Percentiles rank a stretch among this genome's conserved stretches.
Evolutionary conservation across 768 basidiomycete genomes (phyloP).

Genomic region (Podaxis sp.): DNA sequence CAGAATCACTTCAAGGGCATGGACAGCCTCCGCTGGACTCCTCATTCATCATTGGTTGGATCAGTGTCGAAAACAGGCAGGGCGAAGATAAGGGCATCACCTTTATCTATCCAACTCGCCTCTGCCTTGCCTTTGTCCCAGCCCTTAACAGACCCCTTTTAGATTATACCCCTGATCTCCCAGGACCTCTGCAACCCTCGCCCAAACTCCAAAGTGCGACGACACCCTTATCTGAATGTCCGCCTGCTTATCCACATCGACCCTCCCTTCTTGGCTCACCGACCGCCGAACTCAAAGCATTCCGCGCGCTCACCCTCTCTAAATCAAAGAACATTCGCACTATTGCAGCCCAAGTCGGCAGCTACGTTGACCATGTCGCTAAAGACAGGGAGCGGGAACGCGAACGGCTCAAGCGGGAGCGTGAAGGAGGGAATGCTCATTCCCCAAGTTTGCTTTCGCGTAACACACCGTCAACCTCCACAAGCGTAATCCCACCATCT

Average conservation of each 20-base stretch:
- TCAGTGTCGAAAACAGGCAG: slow-evolving; percentile 73
- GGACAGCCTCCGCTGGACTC: slow-evolving; percentile 34
- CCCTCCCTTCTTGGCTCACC: slow-evolving; percentile 32
- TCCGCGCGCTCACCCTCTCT: slow-evolving; percentile 54
- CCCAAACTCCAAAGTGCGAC: slow-evolving; percentile 39
- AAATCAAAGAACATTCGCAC: slow-evolving; percentile 48
- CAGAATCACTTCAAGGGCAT: slow-evolving; percentile 58
- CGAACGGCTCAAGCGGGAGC: slow-evolving; percentile 67
- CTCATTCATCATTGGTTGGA: slow-evolving; percentile 66
- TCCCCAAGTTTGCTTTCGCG: slow-evolving; percentile 35
- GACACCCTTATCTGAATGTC: slow-evolving; percentile 22
- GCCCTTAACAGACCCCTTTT: slow-evolving; percentile 39
- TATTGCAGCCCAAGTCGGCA: slow-evolving; percentile 61
- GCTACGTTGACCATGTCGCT: slow-evolving; percentile 74
- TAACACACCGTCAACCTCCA: slow-evolving; percentile 19
- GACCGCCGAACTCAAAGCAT: slow-evolving; percentile 28
- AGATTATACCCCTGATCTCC: slow-evolving; percentile 60
- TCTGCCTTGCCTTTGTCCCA: slow-evolving; percentile 53
- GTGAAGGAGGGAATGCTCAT: slow-evolving; percentile 42
- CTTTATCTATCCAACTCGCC: slow-evolving; percentile 68
- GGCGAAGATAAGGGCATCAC: slow-evolving; percentile 78
- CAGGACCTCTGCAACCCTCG: slow-evolving; percentile 58
- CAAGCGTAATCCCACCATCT: not conserved
- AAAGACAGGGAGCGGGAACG: slow-evolving; percentile 78
- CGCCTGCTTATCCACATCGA: slow-evolving; percentile 16